Evolutionary conservation across 352 stramenopile genomes (phyloP), one percentile per base, ranked within the genome.

Genomic region (Globisporangium cystogenes): DNA sequence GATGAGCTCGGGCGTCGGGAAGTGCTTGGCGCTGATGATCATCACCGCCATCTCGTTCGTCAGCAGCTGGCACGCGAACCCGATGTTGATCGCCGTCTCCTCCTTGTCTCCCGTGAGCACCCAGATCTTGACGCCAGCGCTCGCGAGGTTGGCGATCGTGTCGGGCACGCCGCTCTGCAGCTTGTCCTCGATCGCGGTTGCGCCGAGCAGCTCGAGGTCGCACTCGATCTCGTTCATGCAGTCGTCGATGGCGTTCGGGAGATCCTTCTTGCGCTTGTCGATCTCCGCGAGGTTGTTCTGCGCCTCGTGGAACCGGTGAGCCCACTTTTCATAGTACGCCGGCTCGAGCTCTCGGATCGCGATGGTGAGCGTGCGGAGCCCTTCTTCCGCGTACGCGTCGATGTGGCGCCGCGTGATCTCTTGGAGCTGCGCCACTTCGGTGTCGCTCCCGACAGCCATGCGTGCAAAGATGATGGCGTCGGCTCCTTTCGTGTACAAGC

Each of bases 81-180:
- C 93, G 50, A 98, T 98, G 64, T 98, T 98, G 59, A 98, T 96
- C 20, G 93, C 93, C 6, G 93, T 98, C 62, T 98, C 93, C 51
- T 94, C 70, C 58, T 98, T 98, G 67, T 98, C 93, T 6, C 92
- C 92, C 4, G 93, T 98, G 40, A 98, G 83, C 21, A 98, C 90
- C 89, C 91, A 98, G 20, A 98, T 87, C 59, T 96, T 95, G 31
- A 98, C 90, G 2, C 93, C 90, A 2, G 89, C 93, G 12, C 60
- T 69, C 1, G 81, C 72, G 7, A 98, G 68, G 40, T 89, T 81
- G 10, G 77, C 78, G 14, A 98, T 96, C 29, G 87, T 76, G 31
- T 96, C 78, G 0, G 86, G 86, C 0, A 98, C 93, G 27, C 88
- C 92, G 46, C 84, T 71, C 60, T 98, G 93, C 16, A 98, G 70